These are phyloP conservation scores for Cyclostephanos invisitatus DNA, from an alignment of 108 stramenopile species.

Conservation along the genomic window DNA sequence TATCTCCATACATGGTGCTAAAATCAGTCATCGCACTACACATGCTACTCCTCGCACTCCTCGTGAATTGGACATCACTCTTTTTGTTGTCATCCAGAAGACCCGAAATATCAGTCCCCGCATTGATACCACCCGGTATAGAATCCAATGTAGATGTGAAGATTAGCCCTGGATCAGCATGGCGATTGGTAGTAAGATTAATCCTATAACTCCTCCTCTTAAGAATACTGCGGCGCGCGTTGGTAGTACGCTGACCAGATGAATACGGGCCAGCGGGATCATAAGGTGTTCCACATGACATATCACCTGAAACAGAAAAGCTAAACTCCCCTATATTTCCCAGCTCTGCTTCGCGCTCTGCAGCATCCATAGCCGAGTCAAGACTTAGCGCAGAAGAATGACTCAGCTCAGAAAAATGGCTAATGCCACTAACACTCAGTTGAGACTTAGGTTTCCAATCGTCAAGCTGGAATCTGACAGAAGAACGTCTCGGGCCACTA, in stretches of 20 bases:
- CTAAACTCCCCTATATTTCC: conserved; percentile 37
- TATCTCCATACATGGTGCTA: conserved; percentile 21
- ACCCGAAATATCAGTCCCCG: conserved; percentile 42
- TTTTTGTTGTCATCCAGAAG: conserved; percentile 38
- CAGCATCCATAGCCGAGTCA: conserved; percentile 47
- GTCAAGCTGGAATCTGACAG: conserved; percentile 20
- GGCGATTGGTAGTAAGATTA: conserved; percentile 2
- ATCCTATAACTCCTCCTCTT: background rate
- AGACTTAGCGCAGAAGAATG: conserved; percentile 32
- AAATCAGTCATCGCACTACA: conserved; percentile 22
- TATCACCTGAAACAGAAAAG: conserved; percentile 12
- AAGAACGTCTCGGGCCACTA: conserved; percentile 8
- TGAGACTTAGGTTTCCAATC: conserved; percentile 6
- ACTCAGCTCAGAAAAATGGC: conserved; percentile 34
- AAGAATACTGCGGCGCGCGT: conserved; percentile 35
- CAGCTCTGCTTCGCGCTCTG: conserved; percentile 41
- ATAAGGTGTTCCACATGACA: background rate
- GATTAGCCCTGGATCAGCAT: conserved; percentile 38
- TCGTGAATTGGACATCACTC: conserved; percentile 29
- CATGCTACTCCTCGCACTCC: conserved; percentile 40
- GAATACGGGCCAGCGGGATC: background rate
- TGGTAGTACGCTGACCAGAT: background rate
- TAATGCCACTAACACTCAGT: conserved; percentile 11
- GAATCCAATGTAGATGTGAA: conserved; percentile 51
- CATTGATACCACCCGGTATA: conserved; percentile 45